These are phyloP conservation scores for Pneumocystis wakefieldiae DNA, from an alignment of 1,139 yeast genomes.

Conservation along the genomic window DNA sequence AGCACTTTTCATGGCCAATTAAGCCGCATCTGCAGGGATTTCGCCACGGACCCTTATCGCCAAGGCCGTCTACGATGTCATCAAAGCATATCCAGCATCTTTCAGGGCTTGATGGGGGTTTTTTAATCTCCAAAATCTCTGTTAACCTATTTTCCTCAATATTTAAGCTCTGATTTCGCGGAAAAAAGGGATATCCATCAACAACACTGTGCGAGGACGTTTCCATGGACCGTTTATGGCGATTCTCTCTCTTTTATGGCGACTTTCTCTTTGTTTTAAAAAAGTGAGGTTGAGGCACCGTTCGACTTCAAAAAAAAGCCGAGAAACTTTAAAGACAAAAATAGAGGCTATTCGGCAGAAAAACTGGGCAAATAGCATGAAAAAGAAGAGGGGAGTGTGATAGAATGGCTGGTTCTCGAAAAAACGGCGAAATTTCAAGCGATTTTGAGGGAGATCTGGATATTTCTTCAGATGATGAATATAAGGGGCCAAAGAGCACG, in stretches of 20 bases:
- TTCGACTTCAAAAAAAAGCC: background rate
- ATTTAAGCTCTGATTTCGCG: background rate
- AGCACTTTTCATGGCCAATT: constrained; percentile 30
- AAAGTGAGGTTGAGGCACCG: background rate
- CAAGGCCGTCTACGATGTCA: constrained; percentile 3
- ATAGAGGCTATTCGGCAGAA: background rate
- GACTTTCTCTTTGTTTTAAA: background rate
- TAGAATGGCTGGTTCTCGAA: background rate
- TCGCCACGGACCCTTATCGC: constrained; percentile 20
- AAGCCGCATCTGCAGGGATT: constrained; percentile 31
- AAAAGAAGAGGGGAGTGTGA: background rate
- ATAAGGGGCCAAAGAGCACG: background rate
- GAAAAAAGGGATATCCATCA: background rate
- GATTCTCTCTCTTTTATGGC: background rate
- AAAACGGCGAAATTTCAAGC: background rate
- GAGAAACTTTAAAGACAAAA: no score
- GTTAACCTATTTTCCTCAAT: background rate
- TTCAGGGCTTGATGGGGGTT: background rate
- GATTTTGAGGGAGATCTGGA: background rate
- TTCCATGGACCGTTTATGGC: background rate
- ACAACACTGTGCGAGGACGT: background rate
- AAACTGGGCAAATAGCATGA: background rate
- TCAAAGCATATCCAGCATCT: constrained; percentile 11
- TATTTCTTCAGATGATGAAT: background rate
- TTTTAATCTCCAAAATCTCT: background rate